A percentile compares a stretch with the other conserved stretches of the same genome.
Evolutionary conservation across 1,139 yeast species (phyloP).

Genomic region (Blastobotrys niveus): DNA sequence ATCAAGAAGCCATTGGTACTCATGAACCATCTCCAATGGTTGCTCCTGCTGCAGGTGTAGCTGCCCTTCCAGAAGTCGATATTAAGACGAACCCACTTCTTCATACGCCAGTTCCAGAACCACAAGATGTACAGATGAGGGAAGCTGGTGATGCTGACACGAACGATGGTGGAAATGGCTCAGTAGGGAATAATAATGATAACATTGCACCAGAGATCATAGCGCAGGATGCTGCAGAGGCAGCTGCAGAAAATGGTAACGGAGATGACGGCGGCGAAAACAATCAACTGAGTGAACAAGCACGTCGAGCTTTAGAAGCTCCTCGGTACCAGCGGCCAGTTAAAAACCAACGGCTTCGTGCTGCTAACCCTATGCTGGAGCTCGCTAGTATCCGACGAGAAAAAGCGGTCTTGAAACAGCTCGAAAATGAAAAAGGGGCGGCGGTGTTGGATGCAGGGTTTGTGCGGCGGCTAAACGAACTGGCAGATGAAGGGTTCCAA

Average conservation of each 20-base stretch:
- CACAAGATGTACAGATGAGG: constrained; percentile 1
- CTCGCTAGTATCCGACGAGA: constrained; percentile 34
- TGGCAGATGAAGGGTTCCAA: constrained; percentile 23
- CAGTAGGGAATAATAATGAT: background rate
- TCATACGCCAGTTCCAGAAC: background rate
- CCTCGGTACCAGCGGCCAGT: constrained; percentile 9
- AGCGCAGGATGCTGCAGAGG: constrained; percentile 1
- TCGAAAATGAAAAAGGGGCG: constrained; percentile 34
- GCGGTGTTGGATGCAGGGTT: constrained; percentile 30
- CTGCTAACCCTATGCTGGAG: constrained; percentile 19
- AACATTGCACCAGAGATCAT: background rate
- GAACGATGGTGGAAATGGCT: background rate
- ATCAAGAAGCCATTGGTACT: background rate
- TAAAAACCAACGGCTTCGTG: constrained; percentile 2
- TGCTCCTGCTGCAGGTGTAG: background rate
- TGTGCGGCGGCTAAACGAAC: constrained; percentile 24
- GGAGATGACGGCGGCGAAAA: too few relatives aligned
- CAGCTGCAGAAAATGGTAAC: constrained; percentile 3
- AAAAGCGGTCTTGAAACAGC: constrained; percentile 28
- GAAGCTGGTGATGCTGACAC: background rate
- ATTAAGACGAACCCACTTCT: background rate
- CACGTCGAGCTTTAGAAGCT: constrained; percentile 3
- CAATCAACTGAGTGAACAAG: constrained; percentile 3
- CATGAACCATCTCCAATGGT: too few relatives aligned
- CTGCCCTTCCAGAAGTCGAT: background rate